Evolutionary conservation across 2,329 filamentous ascomycete species (phyloP).

Genomic region (Dothistroma septosporum): DNA sequence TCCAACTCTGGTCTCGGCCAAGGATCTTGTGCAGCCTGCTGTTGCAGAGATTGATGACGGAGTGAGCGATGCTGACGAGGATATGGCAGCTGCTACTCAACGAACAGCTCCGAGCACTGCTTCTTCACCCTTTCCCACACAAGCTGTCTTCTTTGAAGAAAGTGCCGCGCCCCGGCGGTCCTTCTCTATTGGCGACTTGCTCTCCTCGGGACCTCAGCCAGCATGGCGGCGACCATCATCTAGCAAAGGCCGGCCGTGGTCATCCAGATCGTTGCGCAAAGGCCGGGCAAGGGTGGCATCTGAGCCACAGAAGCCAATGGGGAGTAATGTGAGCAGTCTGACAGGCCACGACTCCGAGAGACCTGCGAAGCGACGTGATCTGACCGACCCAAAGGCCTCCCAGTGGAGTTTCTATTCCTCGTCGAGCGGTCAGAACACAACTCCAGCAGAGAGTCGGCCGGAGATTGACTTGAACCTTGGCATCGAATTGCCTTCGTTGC

Average conservation of each 20-base stretch:
- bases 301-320: conserved; percentile 37
- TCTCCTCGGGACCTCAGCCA: conserved; percentile 36
- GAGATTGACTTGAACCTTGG: conserved; percentile 27
- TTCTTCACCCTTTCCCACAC: conserved; percentile 27
- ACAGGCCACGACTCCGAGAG: conserved; percentile 34
- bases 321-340: conserved; percentile 35
- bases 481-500: conserved; percentile 15
- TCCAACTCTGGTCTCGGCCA: conserved; percentile 32
- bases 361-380: conserved; percentile 37
- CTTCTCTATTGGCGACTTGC: conserved; percentile 49
- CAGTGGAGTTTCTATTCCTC: conserved; percentile 29
- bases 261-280: conserved; percentile 29
- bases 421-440: conserved; percentile 16
- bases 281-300: conserved; percentile 26
- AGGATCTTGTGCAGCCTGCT: conserved; percentile 24
- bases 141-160: conserved; percentile 23
- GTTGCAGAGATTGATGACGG: conserved; percentile 29
- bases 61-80: conserved; percentile 19
- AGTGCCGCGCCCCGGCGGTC: conserved; percentile 41
- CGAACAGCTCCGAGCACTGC: conserved; percentile 20
- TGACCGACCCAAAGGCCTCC: conserved; percentile 26
- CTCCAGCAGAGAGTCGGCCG: conserved; percentile 9
- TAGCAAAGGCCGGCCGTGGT: conserved; percentile 34
- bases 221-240: conserved; percentile 38
- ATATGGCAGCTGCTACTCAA: conserved; percentile 6